Evolutionary conservation across 257 asterid species (phyloP).

Genomic region (Penstemon newberryi): DNA sequence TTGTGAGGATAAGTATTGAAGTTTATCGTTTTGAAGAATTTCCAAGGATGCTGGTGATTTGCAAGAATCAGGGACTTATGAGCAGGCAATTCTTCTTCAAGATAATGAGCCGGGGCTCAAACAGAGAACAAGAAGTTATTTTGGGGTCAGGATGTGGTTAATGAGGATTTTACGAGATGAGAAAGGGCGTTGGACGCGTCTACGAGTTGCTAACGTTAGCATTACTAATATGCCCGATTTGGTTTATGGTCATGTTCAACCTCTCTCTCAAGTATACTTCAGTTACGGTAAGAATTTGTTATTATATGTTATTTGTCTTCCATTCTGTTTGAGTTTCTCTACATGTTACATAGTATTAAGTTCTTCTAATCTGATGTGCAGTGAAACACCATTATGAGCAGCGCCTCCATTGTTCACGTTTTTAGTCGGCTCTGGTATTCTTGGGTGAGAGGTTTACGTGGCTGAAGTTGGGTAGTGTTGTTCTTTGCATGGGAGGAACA

Average conservation of each 20-base stretch:
- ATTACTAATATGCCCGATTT: slow-evolving; percentile 79
- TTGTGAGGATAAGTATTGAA: slow-evolving; percentile 70
- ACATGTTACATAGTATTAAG: slow-evolving; percentile 17
- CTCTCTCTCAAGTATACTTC: slow-evolving; percentile 92
- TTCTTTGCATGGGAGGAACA: slow-evolving; percentile 97
- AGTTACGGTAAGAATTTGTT: slow-evolving; percentile 67
- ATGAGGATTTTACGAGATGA: slow-evolving; percentile 25
- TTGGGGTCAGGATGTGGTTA: slow-evolving; percentile 43
- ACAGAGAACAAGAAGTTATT: neutral
- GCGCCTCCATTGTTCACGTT: slow-evolving; percentile 90
- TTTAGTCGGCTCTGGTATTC: slow-evolving; percentile 74
- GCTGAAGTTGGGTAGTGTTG: slow-evolving; percentile 78
- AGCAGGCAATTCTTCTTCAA: slow-evolving; percentile 66
- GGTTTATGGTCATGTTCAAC: slow-evolving; percentile 89
- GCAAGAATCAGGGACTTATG: slow-evolving; percentile 34
- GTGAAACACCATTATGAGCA: slow-evolving; percentile 95
- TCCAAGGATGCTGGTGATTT: slow-evolving; percentile 23
- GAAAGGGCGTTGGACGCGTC: slow-evolving; percentile 90
- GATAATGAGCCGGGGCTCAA: slow-evolving; percentile 25
- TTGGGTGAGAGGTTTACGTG: slow-evolving; percentile 89
- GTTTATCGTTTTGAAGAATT: slow-evolving; percentile 60
- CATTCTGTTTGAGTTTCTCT: neutral
- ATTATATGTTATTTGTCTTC: neutral
- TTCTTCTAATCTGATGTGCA: slow-evolving; percentile 35
- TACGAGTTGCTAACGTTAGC: slow-evolving; percentile 84